Percentiles rank a stretch among this genome's conserved stretches.
These are phyloP conservation scores for Marchantia paleacea DNA, from an alignment of 225 moss, liverwort and hornwort species.

Conservation along the genomic window DNA sequence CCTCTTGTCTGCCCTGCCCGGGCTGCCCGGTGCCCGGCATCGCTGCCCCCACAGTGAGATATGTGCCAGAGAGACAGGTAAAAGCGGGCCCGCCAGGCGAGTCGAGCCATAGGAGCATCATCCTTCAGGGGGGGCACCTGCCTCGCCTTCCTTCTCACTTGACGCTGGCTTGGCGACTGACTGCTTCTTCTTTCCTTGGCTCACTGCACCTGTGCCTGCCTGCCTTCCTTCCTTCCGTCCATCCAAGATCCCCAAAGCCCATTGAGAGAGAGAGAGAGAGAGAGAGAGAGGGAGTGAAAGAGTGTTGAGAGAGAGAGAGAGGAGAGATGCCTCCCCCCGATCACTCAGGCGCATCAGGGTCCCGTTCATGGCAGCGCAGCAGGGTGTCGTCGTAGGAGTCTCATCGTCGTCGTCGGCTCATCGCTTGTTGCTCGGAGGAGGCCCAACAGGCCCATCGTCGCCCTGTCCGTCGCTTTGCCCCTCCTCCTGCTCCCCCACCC, in stretches of 20 bases:
- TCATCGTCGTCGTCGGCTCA: slow-evolving; percentile 12
- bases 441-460: background rate
- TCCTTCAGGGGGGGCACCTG: background rate
- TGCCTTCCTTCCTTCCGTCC: background rate
- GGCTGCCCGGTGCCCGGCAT: background rate
- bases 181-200: background rate
- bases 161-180: background rate
- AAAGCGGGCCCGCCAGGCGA: slow-evolving; percentile 46
- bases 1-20: background rate
- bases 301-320: no score
- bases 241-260: background rate
- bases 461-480: background rate
- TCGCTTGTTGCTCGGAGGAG: slow-evolving; percentile 10
- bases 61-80: slow-evolving; percentile 33
- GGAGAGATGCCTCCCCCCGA: background rate
- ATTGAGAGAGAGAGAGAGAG: background rate
- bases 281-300: background rate
- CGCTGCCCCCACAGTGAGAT: background rate
- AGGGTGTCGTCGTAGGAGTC: slow-evolving; percentile 18
- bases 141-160: background rate
- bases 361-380: slow-evolving; percentile 35
- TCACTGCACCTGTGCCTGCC: background rate
- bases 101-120: slow-evolving; percentile 10
- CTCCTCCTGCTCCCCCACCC: no score
- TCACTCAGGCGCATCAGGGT: background rate